Conservation (phyloP, 306 rosid genomes). For the Malus orientalis region DNA sequence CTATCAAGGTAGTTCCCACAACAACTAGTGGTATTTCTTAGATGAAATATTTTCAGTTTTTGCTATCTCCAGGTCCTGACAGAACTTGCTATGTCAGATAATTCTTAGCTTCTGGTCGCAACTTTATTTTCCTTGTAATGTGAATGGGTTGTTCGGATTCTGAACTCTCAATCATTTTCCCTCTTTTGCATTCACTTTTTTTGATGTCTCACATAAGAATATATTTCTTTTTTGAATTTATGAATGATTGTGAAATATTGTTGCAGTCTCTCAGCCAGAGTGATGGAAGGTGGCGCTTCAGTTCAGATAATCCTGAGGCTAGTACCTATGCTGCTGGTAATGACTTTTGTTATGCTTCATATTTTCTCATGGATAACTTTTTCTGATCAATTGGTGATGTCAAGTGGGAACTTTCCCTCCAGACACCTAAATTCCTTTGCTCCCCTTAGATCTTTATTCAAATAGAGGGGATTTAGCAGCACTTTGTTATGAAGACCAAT, state of each 20-base stretch:
- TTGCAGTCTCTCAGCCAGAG: slow-evolving; percentile 96
- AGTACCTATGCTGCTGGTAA: slow-evolving; percentile 98
- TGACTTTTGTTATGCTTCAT: slow-evolving; percentile 6
- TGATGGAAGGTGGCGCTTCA: slow-evolving; percentile 98
- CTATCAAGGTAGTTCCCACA: slow-evolving; percentile 64
- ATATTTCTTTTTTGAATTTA: not conserved
- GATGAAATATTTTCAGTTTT: slow-evolving; percentile 12
- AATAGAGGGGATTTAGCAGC: not conserved
- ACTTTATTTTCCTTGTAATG: not conserved
- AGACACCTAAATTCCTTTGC: not conserved
- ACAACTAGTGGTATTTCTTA: slow-evolving; percentile 6
- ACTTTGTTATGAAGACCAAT: not conserved
- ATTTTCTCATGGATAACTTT: not conserved
- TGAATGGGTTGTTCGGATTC: not conserved
- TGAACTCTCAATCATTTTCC: not conserved
- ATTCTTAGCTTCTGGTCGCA: not conserved
- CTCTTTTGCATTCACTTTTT: not conserved
- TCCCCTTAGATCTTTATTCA: not conserved
- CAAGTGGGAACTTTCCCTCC: not conserved
- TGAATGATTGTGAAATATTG: slow-evolving; percentile 14
- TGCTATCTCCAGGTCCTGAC: slow-evolving; percentile 11
- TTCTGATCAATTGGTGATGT: not conserved
- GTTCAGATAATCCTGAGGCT: slow-evolving; percentile 83
- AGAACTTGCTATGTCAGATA: not conserved
- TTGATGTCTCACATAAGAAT: not conserved